A percentile compares a stretch with the other conserved stretches of the same genome.
Conservation (phyloP, 495 filamentous ascomycete genomes). For the Podospora bellae-mahoneyi region DNA sequence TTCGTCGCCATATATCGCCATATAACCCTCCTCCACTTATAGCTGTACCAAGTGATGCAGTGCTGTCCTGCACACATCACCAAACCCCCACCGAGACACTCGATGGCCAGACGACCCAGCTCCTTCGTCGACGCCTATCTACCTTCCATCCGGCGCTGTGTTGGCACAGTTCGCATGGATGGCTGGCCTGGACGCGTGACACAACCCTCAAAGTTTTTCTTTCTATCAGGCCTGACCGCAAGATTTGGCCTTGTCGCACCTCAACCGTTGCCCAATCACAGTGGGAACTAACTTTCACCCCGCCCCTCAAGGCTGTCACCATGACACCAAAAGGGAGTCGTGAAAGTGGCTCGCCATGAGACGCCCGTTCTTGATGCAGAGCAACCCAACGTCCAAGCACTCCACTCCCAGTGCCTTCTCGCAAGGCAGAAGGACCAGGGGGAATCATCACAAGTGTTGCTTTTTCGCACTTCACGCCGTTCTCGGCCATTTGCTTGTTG, state of each 20-base stretch:
- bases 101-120: not conserved
- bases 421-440: not conserved
- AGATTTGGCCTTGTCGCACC: slow-evolving; percentile 3
- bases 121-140: not conserved
- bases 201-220: not conserved
- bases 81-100: not conserved
- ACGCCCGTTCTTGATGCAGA: not conserved
- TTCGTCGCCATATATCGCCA: not conserved
- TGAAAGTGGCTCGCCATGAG: slow-evolving; percentile 4
- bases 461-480: not conserved
- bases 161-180: not conserved
- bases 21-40: too few species aligned
- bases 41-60: not conserved
- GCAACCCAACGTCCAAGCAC: slow-evolving; percentile 9
- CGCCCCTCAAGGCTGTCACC: slow-evolving; percentile 4
- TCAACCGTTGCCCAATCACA: slow-evolving; percentile 2
- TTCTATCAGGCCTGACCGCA: slow-evolving; percentile 11
- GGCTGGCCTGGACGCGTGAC: not conserved
- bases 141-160: not conserved
- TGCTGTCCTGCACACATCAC: not conserved
- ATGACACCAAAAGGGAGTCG: not conserved
- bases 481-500: not conserved
- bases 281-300: not conserved
- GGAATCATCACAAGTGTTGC: not conserved
- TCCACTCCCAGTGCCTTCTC: not conserved